Base-by-base conservation (phyloP, 2,329 filamentous ascomycete species). In the Thermoascus crustaceus region DNA sequence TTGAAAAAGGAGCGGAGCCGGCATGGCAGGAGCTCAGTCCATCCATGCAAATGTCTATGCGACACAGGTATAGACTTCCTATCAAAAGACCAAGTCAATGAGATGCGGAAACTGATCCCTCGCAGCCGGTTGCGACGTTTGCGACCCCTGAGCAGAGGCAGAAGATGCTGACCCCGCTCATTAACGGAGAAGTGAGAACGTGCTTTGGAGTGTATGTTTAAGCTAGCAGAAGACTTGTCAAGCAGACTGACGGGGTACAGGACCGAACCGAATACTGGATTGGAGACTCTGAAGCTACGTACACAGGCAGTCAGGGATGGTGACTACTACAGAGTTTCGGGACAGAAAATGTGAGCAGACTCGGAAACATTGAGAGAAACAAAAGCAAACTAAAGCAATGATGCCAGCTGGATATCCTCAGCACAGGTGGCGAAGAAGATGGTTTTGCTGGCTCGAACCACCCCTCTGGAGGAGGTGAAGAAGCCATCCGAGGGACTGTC, bases 371-470 rank as follows among this genome's bases (percentile, higher is more conserved):
- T 17, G 24, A n/a, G n/a, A n/a, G 13, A 8, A 30, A 14, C 7
- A 30, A 6, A 25, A 26, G 16, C 13, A 27, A 22, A 45, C 44
- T 21, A 44, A 37, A 9, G 17, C n/a, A 17, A 14, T 31, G 8
- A 18, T 7, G 31, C 39, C 31, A 55, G 57, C 36, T 93, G 85
- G 85, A 93, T 91, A 36, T 85, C 84, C 0, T 88, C 78, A 35
- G 85, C 85, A 0, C 84, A 93, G 54, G 81, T 89, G 0, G 85
- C 85, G 0, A 71, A 72, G 3, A 85, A 85, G 50, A 93, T 93
- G 85, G 79, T 93, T 3, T 69, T 93, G 0, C 71, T 94, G 0
- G 84, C 84, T 0, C 75, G 85, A 1, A 93, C 85, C 0, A 85
- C 78, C 0, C 73, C 81, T 0, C 46, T 80, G 0, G 79, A 85